Evolutionary conservation across 2,329 filamentous ascomycete species (phyloP), one percentile per base, ranked within the genome.

Genomic region (Coniochaeta sp.): DNA sequence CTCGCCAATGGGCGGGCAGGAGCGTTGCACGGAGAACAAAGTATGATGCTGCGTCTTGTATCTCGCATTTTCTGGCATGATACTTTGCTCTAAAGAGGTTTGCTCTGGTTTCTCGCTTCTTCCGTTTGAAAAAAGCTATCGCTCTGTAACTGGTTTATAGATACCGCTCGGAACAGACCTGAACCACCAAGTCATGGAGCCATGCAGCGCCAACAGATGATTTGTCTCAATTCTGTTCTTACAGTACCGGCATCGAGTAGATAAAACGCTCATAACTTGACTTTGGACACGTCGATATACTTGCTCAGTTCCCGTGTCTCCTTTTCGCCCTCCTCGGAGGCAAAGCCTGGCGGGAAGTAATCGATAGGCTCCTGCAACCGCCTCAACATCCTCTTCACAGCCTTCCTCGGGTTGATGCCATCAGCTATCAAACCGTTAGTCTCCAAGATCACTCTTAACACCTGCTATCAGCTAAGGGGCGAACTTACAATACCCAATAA

Each of bases 401-500:
- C 56, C 40, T 58, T 58, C 22, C 56, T 40, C 24, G 56, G 56
- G 36, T 58, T 58, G 17, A 58, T 43, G 1, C 56, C 56, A 28
- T 44, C 56, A 43, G 56, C 56, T 58, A 28, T 26, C 16, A 11
- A 31, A 3, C 40, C 3, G 56, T 58, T 36, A 58, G 56, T 38
- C 33, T 28, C n/a, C 56, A 4, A 40, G 40, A 58, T 16, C n/a
- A 22, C 43, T 16, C 6, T n/a, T 11, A 43, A 24, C 22, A 43
- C 14, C n/a, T 31, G 3, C 43, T 24, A 47, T 12, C 19, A 9
- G 19, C 5, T 14, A 6, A 52, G 24, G 47, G 6, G 31, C 6
- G 5, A 6, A 43, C 56, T 58, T 22, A 58, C 56, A 59, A 26
- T 43, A 62, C 7, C 61, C 61, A 9, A 62, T 60, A 12, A 62